Base-by-base conservation (phyloP, 805 yeast genomes). In the Torulaspora delbrueckii region DNA sequence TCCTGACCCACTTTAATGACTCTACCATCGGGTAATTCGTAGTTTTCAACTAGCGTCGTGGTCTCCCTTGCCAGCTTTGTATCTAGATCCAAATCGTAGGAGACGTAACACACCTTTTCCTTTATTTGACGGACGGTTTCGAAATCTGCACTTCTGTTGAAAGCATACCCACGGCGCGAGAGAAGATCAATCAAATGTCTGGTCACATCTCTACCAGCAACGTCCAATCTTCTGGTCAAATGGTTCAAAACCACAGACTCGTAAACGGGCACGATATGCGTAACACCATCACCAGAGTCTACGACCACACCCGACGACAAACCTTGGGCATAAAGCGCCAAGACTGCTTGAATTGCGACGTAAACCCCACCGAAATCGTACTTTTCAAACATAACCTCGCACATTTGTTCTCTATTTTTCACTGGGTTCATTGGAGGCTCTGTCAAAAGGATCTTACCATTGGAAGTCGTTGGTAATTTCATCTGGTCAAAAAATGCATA, bases 201-300 rank as follows among this genome's bases (percentile, higher is more conserved):
- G n/a, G 99, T 93, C 39, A 93, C 97, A 62, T 93, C 99, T 67
- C 99, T 80, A 58, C 99, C 99, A 4, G 99, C 99, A 50, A 93
- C 96, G 66, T 93, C 96, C 58, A 93, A 74, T 65, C 99, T 81
- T 61, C 84, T 79, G 14, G 96, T 91, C 59, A 88, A 75, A 67
- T 93, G 98, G 66, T 87, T 91, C 63, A 93, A 77, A n/a, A 93
- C 99, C 35, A 87, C 96, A 4, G 95, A 84, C 70, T 93, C 98
- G 67, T 93, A 93, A 32, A 93, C 99, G 18, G 99, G 99, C 35
- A 93, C 97, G 67, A 93, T 84, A 65, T 93, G 99, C 3, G 99
- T 93, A 38, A 91, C 99, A 70, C 98, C 98, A 24, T 54, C 58
- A 62, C 99, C 99, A 3, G 96, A 88, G 68, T 93, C 99, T 18